A percentile compares a stretch with the other conserved stretches of the same genome.
phyloP scores from a whole-genome alignment of 169 alveolate genomes.

The Eimeria praecox region DNA sequence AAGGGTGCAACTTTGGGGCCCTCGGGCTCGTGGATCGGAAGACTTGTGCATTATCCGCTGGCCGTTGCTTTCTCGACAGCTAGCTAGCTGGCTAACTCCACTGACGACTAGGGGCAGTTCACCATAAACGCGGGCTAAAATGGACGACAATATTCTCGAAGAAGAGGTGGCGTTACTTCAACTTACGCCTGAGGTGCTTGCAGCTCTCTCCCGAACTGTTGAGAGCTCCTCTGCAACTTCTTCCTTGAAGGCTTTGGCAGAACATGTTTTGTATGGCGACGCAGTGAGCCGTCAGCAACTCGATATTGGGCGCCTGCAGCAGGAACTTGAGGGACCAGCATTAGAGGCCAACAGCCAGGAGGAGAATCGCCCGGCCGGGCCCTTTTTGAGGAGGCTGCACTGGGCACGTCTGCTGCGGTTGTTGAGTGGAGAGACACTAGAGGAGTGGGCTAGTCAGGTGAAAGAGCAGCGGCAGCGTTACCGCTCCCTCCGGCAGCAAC shows the following conservation, averaged over 20 bases:
- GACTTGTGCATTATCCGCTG: neutral
- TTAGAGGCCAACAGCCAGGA: neutral
- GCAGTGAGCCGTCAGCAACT: conserved; percentile 28
- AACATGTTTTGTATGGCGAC: conserved; percentile 30
- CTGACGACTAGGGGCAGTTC: neutral
- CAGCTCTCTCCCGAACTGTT: conserved; percentile 10
- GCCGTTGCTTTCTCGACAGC: neutral
- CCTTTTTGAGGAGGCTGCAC: conserved; percentile 63
- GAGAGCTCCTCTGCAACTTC: neutral
- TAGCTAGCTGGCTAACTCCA: neutral
- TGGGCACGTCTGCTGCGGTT: conserved; percentile 73
- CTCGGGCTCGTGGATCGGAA: neutral
- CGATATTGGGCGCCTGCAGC: conserved; percentile 28
- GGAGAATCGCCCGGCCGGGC: neutral
- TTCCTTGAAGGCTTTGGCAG: conserved; percentile 34
- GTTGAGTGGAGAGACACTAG: conserved; percentile 25
- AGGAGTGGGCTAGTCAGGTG: conserved; percentile 73
- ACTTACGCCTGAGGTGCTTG: conserved; percentile 8
- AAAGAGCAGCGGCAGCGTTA: conserved; percentile 50
- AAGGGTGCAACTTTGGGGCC: neutral
- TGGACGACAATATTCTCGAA: neutral
- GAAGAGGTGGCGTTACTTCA: conserved; percentile 21
- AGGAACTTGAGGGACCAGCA: neutral
- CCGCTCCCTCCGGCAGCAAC: conserved; percentile 58
- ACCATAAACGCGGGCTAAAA: neutral